Conservation (phyloP, 2,329 filamentous ascomycete genomes). For the Stachybotrys chartarum region DNA sequence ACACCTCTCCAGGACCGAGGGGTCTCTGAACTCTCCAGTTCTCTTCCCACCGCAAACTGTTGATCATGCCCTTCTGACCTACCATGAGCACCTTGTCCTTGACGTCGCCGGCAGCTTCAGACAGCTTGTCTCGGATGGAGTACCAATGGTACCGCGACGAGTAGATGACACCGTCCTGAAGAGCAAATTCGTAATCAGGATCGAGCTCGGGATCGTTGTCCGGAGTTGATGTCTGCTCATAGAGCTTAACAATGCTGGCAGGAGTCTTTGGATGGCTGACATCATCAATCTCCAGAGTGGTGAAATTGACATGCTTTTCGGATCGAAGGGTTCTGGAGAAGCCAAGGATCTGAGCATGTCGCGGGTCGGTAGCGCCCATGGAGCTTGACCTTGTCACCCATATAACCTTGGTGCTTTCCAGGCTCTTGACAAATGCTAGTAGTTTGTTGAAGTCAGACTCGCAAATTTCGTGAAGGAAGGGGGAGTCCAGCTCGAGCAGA, state of each 20-base stretch:
- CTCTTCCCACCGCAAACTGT: constrained; percentile 1
- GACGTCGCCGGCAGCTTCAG: background rate
- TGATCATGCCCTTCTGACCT: constrained; percentile 1
- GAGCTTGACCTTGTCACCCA: constrained; percentile 19
- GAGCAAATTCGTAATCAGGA: no score
- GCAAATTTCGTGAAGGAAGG: no score
- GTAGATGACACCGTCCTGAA: no score
- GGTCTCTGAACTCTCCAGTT: no score
- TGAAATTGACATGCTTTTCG: constrained; percentile 13
- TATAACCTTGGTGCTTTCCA: constrained; percentile 5
- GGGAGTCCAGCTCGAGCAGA: no score
- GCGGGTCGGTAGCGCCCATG: constrained; percentile 13
- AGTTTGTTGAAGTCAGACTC: no score
- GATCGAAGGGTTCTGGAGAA: constrained; percentile 13
- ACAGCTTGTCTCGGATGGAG: background rate
- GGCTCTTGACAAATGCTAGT: no score
- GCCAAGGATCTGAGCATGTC: constrained; percentile 15
- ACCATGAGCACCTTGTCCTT: background rate
- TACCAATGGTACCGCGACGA: no score
- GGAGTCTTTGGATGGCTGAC: background rate
- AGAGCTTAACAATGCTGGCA: background rate
- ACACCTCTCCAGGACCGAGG: background rate
- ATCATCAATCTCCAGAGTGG: constrained; percentile 17
- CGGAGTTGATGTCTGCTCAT: background rate
- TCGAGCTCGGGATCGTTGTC: background rate